Evolutionary conservation across 306 rosid genomes (phyloP), one percentile per base, ranked within the genome.

Genomic region (Prunus kanzakura): DNA sequence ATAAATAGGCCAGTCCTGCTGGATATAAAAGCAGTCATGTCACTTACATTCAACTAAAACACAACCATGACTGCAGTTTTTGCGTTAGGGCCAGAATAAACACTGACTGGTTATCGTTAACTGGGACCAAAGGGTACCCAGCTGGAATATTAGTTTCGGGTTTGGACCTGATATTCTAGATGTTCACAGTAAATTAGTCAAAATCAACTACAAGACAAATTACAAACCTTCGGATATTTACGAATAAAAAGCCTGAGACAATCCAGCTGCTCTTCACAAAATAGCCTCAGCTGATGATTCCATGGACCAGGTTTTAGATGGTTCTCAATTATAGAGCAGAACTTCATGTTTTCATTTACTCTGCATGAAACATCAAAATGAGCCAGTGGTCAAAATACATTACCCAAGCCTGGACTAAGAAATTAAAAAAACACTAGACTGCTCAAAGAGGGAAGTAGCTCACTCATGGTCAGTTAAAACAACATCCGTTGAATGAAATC

Each of bases 281-380:
- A 95, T 72, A 78, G 76, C 72, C 71, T 86, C 70, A 92, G 87
- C 78, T 77, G 86, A 79, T 85, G 88, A 77, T 86, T 88, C 97
- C 93, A 93, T 27, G 97, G 93, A 50, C 93, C 88, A 35, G 91
- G 92, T 68, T 83, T 80, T 57, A 95, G 88, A 85, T 90, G 98
- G 74, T 86, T 85, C 80, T 79, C 93, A 16, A 95, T 76, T 78
- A 83, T 32, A 52, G 97, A 75, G 80, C 58, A 32, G 22, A 95
- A 79, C 63, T 73, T 90, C 38, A 64, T 45, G 81, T 85, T 87
- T 83, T 95, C 97, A 82, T 78, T 55, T 15, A 92, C 85, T 49
- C 98, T 95, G 87, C 65, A 83, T 38, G 62, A 73, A 22, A 46
- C 58, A 56, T 29, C 13, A 84, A 58, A 51, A 25, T 69, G 78